Percentiles rank a stretch among this genome's conserved stretches.
phyloP scores from a whole-genome alignment of 495 filamentous ascomycete genomes.

The Aspergillus leporis region DNA sequence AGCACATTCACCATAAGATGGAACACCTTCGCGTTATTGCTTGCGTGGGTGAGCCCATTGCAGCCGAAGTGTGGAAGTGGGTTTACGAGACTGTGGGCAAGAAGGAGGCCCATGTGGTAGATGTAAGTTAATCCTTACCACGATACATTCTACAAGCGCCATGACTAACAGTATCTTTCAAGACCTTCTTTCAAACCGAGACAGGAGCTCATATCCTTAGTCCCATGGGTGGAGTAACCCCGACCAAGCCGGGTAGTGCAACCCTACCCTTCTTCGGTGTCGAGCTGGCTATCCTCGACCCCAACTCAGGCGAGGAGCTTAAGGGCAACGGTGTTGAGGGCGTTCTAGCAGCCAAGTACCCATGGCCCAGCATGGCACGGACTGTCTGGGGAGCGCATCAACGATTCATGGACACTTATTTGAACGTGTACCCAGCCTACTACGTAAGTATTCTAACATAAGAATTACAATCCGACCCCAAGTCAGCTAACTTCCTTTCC shows the following conservation, averaged over 20 bases:
- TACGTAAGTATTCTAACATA: constrained; percentile 63
- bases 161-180: neutral
- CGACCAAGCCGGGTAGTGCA: constrained; percentile 58
- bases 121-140: constrained; percentile 58
- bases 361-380: constrained; percentile 98
- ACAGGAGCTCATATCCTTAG: constrained; percentile 87
- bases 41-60: constrained; percentile 98
- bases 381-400: constrained; percentile 99
- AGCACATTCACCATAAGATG: constrained; percentile 88
- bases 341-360: constrained; percentile 97
- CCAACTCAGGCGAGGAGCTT: constrained; percentile 90
- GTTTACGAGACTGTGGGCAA: constrained; percentile 95
- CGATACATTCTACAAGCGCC: too few relatives aligned
- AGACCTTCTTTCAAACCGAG: constrained; percentile 99
- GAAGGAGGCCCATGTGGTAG: constrained; percentile 88
- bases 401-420: constrained; percentile 97
- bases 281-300: constrained; percentile 97
- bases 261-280: constrained; percentile 88
- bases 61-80: constrained; percentile 99
- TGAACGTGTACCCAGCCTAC: constrained; percentile 97
- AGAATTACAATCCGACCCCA: too few relatives aligned
- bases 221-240: constrained; percentile 55
- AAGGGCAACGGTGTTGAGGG: constrained; percentile 97
- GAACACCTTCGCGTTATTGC: constrained; percentile 85
- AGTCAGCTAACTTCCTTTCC: too few relatives aligned